Base-by-base conservation (phyloP, 345 rosid species). In the Laguncularia racemosa region DNA sequence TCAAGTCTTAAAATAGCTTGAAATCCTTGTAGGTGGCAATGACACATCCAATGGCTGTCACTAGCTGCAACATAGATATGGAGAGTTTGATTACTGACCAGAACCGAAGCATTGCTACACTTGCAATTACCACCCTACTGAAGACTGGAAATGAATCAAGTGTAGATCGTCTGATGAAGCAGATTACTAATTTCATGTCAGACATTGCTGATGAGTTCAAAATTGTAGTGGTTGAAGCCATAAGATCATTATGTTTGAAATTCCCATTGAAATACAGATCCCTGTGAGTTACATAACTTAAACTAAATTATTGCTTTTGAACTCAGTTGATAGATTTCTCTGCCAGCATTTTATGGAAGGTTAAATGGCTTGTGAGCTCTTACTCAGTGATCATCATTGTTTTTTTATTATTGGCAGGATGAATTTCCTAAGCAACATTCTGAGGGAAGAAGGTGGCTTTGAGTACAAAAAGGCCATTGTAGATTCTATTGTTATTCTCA, bases 371-470 rank as follows among this genome's bases (percentile, higher is more conserved):
- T 33, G 40, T 7, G 9, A 6, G 40, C 21, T 50, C 21, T 19
- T 16, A 23, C 3, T 23, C 5, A 16, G 13, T 50, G 21, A 50
- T 52, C 4, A 52, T 20, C 52, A 16, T 28, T 2, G 47, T 49
- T 62, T 26, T 47, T 52, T 23, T 62, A 71, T 74, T 74, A 38
- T 73, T 56, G 67, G 48, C 76, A 93, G 99, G 81, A 93, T 93
- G 99, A 93, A 89, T 79, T 93, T 93, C 69, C 75, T 93, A 67
- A 93, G 99, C 95, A 93, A 82, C 76, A 87, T 89, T 69, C 88
- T 93, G n/a, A 75, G 99, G 67, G 99, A 93, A 76, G 99, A 93
- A 87, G 99, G 99, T 60, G 99, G 99, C 64, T 93, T 93, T 67
- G 99, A 93, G 67, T 93, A 86, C 76, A 93, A 93, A 71, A 87